A percentile compares a stretch with the other conserved stretches of the same genome.
These are phyloP conservation scores for Lodderomyces metapsilosis DNA, from an alignment of 1,139 yeast genomes.

Conservation along the genomic window DNA sequence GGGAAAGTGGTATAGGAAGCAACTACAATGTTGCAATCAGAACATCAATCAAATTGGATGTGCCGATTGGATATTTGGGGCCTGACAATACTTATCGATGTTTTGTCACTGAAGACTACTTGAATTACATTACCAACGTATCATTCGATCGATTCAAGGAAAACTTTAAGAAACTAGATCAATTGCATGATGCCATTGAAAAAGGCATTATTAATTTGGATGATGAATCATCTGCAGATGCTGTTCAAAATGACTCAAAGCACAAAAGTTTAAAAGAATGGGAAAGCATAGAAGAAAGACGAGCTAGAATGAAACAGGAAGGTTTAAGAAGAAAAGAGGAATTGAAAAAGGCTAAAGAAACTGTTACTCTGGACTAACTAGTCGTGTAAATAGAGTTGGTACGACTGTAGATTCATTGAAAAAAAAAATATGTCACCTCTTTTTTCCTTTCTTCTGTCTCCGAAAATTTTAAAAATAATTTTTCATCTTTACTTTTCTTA, in stretches of 20 bases:
- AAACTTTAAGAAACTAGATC: slow-evolving; percentile 55
- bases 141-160: slow-evolving; percentile 62
- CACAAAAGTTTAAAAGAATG: slow-evolving; percentile 9
- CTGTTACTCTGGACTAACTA: no score
- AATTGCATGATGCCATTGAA: slow-evolving; percentile 44
- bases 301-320: slow-evolving; percentile 56
- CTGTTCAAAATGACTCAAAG: slow-evolving; percentile 1
- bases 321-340: slow-evolving; percentile 50
- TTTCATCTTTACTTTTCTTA: background rate
- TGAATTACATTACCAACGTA: slow-evolving; percentile 46
- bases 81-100: slow-evolving; percentile 31
- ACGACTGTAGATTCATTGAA: no score
- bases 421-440: slow-evolving; percentile 8
- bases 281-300: slow-evolving; percentile 53
- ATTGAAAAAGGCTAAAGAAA: background rate
- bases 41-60: slow-evolving; percentile 66
- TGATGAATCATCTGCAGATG: slow-evolving; percentile 7
- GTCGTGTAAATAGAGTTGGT: no score
- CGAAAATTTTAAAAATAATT: slow-evolving; percentile 1
- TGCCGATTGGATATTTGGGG: slow-evolving; percentile 61
- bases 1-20: slow-evolving; percentile 84
- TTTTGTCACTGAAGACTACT: slow-evolving; percentile 50
- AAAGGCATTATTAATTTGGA: slow-evolving; percentile 16
- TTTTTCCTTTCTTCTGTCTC: background rate
- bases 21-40: slow-evolving; percentile 78